Percentiles rank a stretch among this genome's conserved stretches.
Conservation (phyloP, 768 basidiomycete genomes). For the Tremella yokohamensis region DNA sequence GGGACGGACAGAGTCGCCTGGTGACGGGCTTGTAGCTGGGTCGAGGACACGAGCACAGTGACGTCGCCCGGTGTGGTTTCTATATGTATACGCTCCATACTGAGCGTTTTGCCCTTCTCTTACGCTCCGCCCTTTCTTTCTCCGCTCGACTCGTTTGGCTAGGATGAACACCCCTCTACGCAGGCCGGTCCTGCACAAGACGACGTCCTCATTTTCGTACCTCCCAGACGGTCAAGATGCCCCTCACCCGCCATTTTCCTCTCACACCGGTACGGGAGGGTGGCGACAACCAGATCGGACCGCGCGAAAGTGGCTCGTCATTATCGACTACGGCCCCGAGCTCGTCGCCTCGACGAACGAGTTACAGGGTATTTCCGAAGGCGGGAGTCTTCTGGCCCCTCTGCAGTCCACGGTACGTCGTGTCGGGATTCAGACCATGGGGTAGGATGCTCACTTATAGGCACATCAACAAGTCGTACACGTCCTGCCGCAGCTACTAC, state of each 20-base stretch:
- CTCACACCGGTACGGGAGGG: background rate
- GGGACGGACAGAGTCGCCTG: no score
- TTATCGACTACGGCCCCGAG: conserved; percentile 12
- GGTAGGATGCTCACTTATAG: conserved; percentile 2
- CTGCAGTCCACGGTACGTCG: background rate
- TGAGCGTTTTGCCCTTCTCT: no score
- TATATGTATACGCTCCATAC: no score
- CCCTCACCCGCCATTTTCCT: background rate
- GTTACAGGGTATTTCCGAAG: background rate
- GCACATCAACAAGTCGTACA: conserved; percentile 17
- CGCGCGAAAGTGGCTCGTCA: conserved; percentile 11
- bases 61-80: no score
- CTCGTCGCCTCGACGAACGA: background rate
- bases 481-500: conserved; percentile 9
- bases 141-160: background rate
- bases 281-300: background rate
- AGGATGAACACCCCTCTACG: background rate
- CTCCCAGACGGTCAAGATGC: background rate
- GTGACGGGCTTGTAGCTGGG: no score
- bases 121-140: no score
- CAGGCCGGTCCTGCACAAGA: conserved; percentile 3
- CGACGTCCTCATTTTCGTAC: conserved; percentile 5
- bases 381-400: background rate
- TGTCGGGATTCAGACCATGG: background rate
- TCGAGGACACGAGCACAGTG: no score